These are phyloP conservation scores for Chimonanthus praecox DNA, from an alignment of 164 flowering plant genomes.

Conservation along the genomic window DNA sequence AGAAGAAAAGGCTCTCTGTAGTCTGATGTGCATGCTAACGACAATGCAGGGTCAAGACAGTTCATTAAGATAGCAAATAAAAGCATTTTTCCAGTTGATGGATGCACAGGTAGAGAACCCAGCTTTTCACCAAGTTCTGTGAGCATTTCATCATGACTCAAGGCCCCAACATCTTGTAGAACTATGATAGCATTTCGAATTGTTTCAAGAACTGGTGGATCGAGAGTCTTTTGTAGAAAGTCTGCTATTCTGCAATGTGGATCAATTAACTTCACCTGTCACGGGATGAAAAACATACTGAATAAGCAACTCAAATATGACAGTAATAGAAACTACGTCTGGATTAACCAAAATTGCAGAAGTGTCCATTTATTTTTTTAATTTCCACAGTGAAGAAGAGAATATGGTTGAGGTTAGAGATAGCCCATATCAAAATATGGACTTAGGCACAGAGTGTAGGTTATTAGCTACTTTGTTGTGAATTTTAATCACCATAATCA, in stretches of 20 bases:
- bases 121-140: constrained; percentile 82
- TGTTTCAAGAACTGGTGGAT: constrained; percentile 79
- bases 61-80: constrained; percentile 76
- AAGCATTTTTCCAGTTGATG: constrained; percentile 89
- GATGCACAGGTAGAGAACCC: constrained; percentile 87
- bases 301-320: constrained; percentile 5
- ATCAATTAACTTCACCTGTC: constrained; percentile 81
- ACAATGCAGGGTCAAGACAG: constrained; percentile 94
- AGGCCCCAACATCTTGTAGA: constrained; percentile 92
- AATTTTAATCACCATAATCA: too few relatives aligned
- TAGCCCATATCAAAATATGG: background rate
- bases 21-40: constrained; percentile 87
- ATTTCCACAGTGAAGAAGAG: background rate
- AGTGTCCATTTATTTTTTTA: too few relatives aligned
- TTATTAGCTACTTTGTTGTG: too few relatives aligned
- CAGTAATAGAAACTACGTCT: too few relatives aligned
- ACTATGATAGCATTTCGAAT: constrained; percentile 65
- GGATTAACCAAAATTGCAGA: too few relatives aligned
- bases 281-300: background rate
- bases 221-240: constrained; percentile 69
- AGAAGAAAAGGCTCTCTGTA: constrained; percentile 71
- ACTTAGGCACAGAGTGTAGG: background rate
- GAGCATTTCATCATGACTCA: constrained; percentile 60
- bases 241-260: constrained; percentile 61
- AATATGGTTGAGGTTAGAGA: background rate